Evolutionary conservation across 1,284 basidiomycete genomes (phyloP), one percentile per base, ranked within the genome.

Genomic region (Ustilago cynodontis): DNA sequence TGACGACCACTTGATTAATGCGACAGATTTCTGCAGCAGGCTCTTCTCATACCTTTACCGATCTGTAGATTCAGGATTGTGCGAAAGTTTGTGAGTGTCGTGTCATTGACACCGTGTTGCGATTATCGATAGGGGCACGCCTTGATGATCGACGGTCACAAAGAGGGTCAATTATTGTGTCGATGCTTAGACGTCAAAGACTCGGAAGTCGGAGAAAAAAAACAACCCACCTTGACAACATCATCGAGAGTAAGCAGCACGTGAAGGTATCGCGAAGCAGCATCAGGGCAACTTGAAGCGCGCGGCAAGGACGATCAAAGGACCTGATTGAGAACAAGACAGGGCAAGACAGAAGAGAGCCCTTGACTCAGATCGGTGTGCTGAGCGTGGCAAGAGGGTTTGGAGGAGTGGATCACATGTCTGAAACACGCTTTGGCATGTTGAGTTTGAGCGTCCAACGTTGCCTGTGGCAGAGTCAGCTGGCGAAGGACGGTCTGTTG

Each of bases 351-450:
- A n/a, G n/a, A n/a, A n/a, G n/a, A 49, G 47, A 13, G 47, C 14
- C 22, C 26, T 24, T 49, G 47, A 28, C 39, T 45, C 28, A 20
- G 14, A 39, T 54, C 54, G 8, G n/a, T 6, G 31, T 20, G 22
- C 35, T 29, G 35, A 52, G 37, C 49, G 29, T 60, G 59, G 18
- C 28, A 52, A 29, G 37, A 50, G 45, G 45, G 43, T 7, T 20
- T 3, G n/a, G 11, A 13, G 2, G 28, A 13, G 16, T 39, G 18
- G 45, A 26, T 63, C 60, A 59, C 66, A 63, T 69, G 66, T 69
- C 50, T 69, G 66, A 69, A 49, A 63, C 66, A 49, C 45, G 31
- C 5, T 50, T 29, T 55, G 66, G 66, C 56, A 69, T 63, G 56
- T 35, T 24, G 45, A 33, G n/a, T n/a, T 26, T 14, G 37, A 57